A percentile compares a stretch with the other conserved stretches of the same genome.
Evolutionary conservation across 768 basidiomycete species (phyloP).

Genomic region (Termitomyces titanicus): DNA sequence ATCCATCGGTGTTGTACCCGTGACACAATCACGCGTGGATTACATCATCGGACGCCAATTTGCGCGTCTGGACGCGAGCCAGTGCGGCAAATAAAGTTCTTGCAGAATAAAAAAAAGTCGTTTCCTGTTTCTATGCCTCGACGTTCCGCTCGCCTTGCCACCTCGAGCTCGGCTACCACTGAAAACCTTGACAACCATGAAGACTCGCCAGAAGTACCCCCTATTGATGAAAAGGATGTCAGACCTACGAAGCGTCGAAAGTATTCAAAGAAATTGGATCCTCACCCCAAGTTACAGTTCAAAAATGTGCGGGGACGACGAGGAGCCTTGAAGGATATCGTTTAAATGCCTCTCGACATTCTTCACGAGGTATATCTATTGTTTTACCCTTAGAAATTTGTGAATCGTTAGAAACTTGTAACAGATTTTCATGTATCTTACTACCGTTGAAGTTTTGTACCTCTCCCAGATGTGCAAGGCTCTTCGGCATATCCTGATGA

Average conservation of each 20-base stretch:
- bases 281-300: background rate
- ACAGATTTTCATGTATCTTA: slow-evolving; percentile 33
- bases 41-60: no score
- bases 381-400: no score
- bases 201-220: background rate
- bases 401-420: background rate
- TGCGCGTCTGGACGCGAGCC: no score
- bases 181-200: background rate
- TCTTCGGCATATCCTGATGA: slow-evolving; percentile 24
- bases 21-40: no score
- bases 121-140: background rate
- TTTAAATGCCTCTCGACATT: slow-evolving; percentile 28
- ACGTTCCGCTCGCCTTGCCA: background rate
- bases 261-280: background rate
- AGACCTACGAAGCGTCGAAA: background rate
- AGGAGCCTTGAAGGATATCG: slow-evolving; percentile 11
- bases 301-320: slow-evolving; percentile 11
- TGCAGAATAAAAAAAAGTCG: no score
- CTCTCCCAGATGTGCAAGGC: slow-evolving; percentile 32
- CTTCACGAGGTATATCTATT: slow-evolving; percentile 22
- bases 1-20: no score
- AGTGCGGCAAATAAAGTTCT: background rate
- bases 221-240: background rate
- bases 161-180: background rate
- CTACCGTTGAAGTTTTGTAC: slow-evolving; percentile 34